Evolutionary conservation across 306 rosid genomes (phyloP).

Genomic region (Trifolium dubium): DNA sequence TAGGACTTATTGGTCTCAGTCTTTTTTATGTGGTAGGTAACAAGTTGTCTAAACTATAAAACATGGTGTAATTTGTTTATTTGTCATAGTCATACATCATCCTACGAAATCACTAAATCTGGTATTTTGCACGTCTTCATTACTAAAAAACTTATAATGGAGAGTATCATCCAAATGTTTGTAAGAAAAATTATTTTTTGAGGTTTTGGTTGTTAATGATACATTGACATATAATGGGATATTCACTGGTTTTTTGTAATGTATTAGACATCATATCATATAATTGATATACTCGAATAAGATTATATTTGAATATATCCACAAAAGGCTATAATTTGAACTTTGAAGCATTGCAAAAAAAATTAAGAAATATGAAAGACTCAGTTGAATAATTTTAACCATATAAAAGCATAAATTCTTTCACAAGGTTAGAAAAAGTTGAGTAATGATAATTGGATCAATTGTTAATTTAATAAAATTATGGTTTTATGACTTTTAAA

Average conservation of each 20-base stretch:
- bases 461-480: no score
- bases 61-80: background rate
- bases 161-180: background rate
- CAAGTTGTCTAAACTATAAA: background rate
- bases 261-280: background rate
- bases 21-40: background rate
- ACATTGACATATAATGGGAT: background rate
- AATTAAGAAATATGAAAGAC: background rate
- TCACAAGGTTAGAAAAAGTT: no score
- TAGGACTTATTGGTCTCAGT: background rate
- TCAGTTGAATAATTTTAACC: background rate
- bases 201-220: background rate
- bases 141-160: background rate
- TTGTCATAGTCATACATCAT: background rate
- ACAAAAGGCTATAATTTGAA: background rate
- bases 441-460: background rate
- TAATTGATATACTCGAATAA: background rate
- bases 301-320: background rate
- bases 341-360: background rate
- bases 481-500: no score
- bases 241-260: no score
- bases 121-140: background rate
- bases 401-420: no score
- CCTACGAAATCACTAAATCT: background rate
- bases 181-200: background rate